A percentile compares a stretch with the other conserved stretches of the same genome.
Conservation (phyloP, 2,329 filamentous ascomycete genomes). For the Penicillium sp. region DNA sequence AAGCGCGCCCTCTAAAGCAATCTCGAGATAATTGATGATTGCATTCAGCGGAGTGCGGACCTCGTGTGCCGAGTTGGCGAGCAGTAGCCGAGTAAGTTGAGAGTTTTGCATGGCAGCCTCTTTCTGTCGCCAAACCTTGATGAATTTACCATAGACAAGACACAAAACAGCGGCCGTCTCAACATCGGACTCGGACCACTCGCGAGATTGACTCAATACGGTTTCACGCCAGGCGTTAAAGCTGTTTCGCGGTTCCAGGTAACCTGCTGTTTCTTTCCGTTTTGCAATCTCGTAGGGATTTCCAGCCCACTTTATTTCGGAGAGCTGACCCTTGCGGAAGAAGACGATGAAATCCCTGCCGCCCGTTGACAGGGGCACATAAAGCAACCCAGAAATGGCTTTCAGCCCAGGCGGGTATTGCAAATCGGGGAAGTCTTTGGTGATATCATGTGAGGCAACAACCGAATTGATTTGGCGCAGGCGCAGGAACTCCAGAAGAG, state of each 20-base stretch:
- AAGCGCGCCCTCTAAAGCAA: slow-evolving; percentile 74
- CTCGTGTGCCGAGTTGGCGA: slow-evolving; percentile 88
- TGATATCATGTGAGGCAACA: slow-evolving; percentile 70
- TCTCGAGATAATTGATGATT: slow-evolving; percentile 92
- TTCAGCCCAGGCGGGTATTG: slow-evolving; percentile 74
- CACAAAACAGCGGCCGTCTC: slow-evolving; percentile 86
- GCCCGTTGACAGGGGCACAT: slow-evolving; percentile 71
- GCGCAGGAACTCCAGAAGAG: slow-evolving; percentile 77
- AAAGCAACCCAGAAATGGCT: slow-evolving; percentile 69
- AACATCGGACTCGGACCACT: slow-evolving; percentile 85
- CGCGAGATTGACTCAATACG: slow-evolving; percentile 73
- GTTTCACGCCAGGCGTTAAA: slow-evolving; percentile 80
- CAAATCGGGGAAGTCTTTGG: slow-evolving; percentile 73
- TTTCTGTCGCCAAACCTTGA: slow-evolving; percentile 89
- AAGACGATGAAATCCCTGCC: slow-evolving; percentile 87
- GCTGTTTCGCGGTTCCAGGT: slow-evolving; percentile 73
- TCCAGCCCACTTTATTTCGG: slow-evolving; percentile 71
- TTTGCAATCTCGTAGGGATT: slow-evolving; percentile 63
- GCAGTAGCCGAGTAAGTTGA: slow-evolving; percentile 69
- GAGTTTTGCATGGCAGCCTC: slow-evolving; percentile 78
- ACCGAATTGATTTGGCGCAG: slow-evolving; percentile 71
- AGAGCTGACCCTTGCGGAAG: slow-evolving; percentile 71
- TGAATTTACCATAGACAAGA: slow-evolving; percentile 83
- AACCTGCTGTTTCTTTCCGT: slow-evolving; percentile 68
- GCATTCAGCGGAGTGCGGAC: slow-evolving; percentile 86